Conservation (phyloP, 2,329 filamentous ascomycete genomes). For the Dothideomycetes sp. region DNA sequence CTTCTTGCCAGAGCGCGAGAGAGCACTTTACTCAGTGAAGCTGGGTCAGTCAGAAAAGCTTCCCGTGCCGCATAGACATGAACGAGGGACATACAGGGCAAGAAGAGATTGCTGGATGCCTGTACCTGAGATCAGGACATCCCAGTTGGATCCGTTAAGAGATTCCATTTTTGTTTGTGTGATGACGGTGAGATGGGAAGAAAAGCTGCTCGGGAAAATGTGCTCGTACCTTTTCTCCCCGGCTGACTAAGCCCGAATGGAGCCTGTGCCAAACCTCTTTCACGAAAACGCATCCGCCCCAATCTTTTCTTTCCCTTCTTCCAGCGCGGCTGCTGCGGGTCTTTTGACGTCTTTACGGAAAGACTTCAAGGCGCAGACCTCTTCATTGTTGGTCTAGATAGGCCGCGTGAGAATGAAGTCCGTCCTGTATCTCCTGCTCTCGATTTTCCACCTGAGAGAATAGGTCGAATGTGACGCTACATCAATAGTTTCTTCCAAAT, state of each 20-base stretch:
- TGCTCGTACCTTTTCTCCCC: slow-evolving; percentile 3
- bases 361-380: slow-evolving; percentile 17
- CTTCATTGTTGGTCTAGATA: slow-evolving; percentile 36
- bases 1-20: slow-evolving; percentile 86
- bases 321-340: slow-evolving; percentile 26
- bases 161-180: slow-evolving; percentile 33
- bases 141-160: slow-evolving; percentile 42
- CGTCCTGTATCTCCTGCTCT: slow-evolving; percentile 46
- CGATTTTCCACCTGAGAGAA: slow-evolving; percentile 36
- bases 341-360: slow-evolving; percentile 19
- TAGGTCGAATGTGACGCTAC: slow-evolving; percentile 44
- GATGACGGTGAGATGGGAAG: slow-evolving; percentile 11
- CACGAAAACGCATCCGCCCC: too few relatives aligned
- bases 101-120: slow-evolving; percentile 45
- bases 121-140: slow-evolving; percentile 45
- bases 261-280: too few relatives aligned
- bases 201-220: slow-evolving; percentile 2
- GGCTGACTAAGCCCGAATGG: slow-evolving; percentile 13
- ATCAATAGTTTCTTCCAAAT: slow-evolving; percentile 18
- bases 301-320: slow-evolving; percentile 17
- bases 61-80: slow-evolving; percentile 15
- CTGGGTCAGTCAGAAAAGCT: slow-evolving; percentile 64
- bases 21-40: slow-evolving; percentile 55
- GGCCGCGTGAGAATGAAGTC: slow-evolving; percentile 35
- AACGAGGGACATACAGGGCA: slow-evolving; percentile 38